A percentile compares a stretch with the other conserved stretches of the same genome.
Evolutionary conservation across 208 protist genomes (phyloP).

Genomic region (Balamuthia mandrillaris): DNA sequence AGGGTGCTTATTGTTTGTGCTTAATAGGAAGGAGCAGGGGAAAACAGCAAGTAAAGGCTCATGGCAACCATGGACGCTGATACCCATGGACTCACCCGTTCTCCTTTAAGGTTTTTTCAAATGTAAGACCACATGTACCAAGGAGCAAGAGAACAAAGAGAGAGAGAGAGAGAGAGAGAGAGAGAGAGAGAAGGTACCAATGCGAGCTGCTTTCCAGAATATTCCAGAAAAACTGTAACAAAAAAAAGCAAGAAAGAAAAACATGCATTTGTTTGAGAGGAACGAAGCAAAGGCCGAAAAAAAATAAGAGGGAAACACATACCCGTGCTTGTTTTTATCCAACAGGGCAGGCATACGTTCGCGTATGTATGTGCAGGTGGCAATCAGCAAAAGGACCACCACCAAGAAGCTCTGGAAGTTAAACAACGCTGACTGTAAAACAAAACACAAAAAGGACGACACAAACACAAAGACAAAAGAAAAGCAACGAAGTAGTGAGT

Average conservation of each 20-base stretch:
- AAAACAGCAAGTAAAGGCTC: background rate
- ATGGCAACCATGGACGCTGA: background rate
- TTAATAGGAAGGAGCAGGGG: background rate
- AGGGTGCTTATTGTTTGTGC: background rate
- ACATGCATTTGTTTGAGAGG: background rate
- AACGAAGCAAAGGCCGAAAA: background rate
- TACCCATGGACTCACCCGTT: background rate
- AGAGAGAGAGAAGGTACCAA: background rate
- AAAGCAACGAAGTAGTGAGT: too few relatives aligned
- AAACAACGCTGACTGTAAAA: background rate
- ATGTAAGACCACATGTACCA: background rate
- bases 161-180: background rate
- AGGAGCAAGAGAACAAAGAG: background rate
- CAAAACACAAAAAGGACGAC: too few relatives aligned
- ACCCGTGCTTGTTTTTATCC: background rate
- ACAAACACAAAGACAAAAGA: too few relatives aligned
- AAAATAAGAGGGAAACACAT: background rate
- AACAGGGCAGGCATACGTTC: background rate
- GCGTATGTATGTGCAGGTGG: background rate
- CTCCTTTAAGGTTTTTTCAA: background rate
- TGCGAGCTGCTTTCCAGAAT: background rate
- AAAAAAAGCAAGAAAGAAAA: background rate
- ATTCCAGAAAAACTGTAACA: background rate
- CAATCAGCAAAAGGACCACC: background rate
- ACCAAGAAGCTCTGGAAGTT: constrained; percentile 6